These are phyloP conservation scores for Astragalus membranaceus DNA, from an alignment of 306 rosid species.

Conservation along the genomic window DNA sequence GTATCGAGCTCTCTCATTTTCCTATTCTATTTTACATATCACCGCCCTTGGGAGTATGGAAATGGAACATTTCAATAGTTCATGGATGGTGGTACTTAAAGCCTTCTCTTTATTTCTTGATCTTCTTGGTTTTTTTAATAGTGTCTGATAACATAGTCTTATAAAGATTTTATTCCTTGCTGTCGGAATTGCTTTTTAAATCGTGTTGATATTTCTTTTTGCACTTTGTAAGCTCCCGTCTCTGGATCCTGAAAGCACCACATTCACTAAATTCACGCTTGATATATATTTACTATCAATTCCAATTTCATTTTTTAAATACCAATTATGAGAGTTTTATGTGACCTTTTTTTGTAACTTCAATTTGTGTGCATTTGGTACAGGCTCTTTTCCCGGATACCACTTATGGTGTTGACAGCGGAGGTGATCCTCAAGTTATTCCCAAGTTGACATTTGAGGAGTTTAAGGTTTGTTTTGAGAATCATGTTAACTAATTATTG, in stretches of 20 bases:
- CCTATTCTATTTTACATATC: not conserved
- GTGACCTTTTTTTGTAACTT: slow-evolving; percentile 2
- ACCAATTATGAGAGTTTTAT: not conserved
- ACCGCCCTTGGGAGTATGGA: not conserved
- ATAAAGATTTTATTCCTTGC: not conserved
- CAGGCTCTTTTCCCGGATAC: slow-evolving; percentile 98
- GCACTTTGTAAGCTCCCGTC: not conserved
- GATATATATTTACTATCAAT: slow-evolving; percentile 8
- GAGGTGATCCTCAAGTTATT: slow-evolving; percentile 91
- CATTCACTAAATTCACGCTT: not conserved
- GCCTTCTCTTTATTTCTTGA: not conserved
- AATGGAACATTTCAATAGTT: not conserved
- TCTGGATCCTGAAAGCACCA: slow-evolving; percentile 5
- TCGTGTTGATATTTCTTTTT: not conserved
- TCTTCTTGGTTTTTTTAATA: not conserved
- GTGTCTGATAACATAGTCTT: not conserved
- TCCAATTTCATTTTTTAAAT: slow-evolving; percentile 1
- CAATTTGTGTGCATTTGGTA: not conserved
- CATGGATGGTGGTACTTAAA: not conserved
- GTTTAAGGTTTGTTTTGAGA: slow-evolving; percentile 65
- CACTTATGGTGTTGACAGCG: slow-evolving; percentile 93
- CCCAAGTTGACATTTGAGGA: slow-evolving; percentile 84
- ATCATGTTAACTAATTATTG: not conserved
- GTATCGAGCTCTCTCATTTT: not conserved
- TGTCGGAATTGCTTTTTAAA: not conserved